Base-by-base conservation (phyloP, 192 early-diverging fungal species). In the Coemansia sp. region DNA sequence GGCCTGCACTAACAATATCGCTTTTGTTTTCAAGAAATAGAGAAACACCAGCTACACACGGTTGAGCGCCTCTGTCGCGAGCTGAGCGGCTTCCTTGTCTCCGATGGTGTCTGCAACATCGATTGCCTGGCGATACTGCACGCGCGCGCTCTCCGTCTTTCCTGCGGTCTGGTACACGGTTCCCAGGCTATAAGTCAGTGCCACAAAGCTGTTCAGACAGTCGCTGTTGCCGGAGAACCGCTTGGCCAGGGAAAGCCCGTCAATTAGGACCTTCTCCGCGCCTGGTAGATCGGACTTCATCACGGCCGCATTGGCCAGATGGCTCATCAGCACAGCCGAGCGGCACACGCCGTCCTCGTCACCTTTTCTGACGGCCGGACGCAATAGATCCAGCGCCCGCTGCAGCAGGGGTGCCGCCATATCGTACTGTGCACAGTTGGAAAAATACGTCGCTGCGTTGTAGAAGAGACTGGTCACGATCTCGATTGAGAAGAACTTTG, bases 131-230 rank as follows among this genome's bases (percentile, higher is more conserved):
- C 76, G 80, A 69, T 75, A 83, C 69, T 78, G 75, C 62, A 83
- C 72, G 18, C 72, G 69, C 10, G 80, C 80, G 55, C 65, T 71
- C 8, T 75, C 63, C 15, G 15, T 11, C 41, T 66, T 72, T 47
- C 65, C 73, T 3, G 75, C 73, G 3, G 75, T 69, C 67, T 83
- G 76, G 42, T 83, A 83, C 21, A 83, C 76, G 6, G 63, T 61
- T 10, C 80, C 80, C 58, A 78, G 60, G 39, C 71, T 72, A 47
- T 83, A 83, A 2, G 75, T 69, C 54, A 83, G 73, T 37, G 76
- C 80, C 19, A 83, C 60, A 64, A 83, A 83, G 76, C 80, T 75
- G 69, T 63, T 61, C 59, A 78, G 64, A 48, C 80, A 83, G 55
- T 83, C 80, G 63, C 45, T 62, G 55, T 75, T 83, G n/a, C 26